Evolutionary conservation across 768 basidiomycete genomes (phyloP).

Genomic region (Kwoniella dejecticola): DNA sequence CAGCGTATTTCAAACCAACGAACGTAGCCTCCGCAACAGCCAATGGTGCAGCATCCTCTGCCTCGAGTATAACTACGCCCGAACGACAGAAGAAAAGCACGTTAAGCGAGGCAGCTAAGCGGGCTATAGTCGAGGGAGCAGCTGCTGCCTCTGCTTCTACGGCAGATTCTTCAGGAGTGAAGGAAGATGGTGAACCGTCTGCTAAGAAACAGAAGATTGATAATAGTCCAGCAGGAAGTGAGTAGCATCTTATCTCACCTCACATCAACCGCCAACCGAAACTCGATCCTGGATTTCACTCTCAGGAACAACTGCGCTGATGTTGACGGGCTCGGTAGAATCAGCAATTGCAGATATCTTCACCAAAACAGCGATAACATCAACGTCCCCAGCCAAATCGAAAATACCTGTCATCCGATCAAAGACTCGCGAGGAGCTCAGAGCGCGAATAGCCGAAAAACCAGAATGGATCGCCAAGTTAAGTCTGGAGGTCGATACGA

Average conservation of each 20-base stretch:
- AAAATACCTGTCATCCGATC: constrained; percentile 12
- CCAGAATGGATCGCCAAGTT: constrained; percentile 31
- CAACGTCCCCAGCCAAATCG: not conserved
- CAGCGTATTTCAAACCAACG: constrained; percentile 34
- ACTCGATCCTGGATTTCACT: too few species aligned
- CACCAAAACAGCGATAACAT: constrained; percentile 7
- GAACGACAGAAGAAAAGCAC: constrained; percentile 6
- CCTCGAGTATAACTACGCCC: constrained; percentile 18
- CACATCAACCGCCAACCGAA: too few species aligned
- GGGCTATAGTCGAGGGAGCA: constrained; percentile 23
- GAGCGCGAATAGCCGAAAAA: constrained; percentile 13
- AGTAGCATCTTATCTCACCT: not conserved
- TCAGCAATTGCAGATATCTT: constrained; percentile 24
- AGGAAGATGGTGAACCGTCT: constrained; percentile 6
- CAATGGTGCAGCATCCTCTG: constrained; percentile 4
- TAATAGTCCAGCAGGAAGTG: constrained; percentile 16
- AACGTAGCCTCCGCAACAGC: constrained; percentile 5
- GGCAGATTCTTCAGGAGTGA: not conserved
- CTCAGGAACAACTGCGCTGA: too few species aligned
- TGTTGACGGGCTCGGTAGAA: too few species aligned
- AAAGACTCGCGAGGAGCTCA: constrained; percentile 16
- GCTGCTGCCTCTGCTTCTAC: not conserved
- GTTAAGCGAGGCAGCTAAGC: constrained; percentile 21
- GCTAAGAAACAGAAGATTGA: constrained; percentile 14
- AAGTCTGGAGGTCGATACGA: constrained; percentile 49